Evolutionary conservation across 2,329 filamentous ascomycete species (phyloP), one percentile per base, ranked within the genome.

Genomic region (Trichoderma sp.): DNA sequence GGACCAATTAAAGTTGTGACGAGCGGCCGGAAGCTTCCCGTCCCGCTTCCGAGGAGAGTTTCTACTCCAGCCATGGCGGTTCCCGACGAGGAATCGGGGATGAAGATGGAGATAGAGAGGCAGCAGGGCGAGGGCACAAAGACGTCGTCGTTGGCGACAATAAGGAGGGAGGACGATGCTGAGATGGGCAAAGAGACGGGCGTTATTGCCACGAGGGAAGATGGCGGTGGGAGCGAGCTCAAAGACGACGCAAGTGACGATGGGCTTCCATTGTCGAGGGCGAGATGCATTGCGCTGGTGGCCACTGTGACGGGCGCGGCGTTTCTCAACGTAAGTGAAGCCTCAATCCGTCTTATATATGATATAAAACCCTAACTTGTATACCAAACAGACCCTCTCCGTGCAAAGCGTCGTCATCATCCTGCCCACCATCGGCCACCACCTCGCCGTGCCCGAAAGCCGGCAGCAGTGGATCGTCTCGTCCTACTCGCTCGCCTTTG

Each of bases 391-490:
- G 86, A 88, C 84, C 2, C 79, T 89, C 59, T 86, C 85, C 2
- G 81, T 84, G 3, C 87, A 90, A 74, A 81, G 85, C 2, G 83
- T 87, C 4, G 86, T 90, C 69, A 89, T 90, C 70, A 85, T 89
- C 60, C 75, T 90, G 18, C 88, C 88, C 0, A 85, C 83, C n/a
- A 89, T 90, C 39, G 86, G 87, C 46, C 74, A 79, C 30, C 84
- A 85, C 13, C 80, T 90, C 5, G 70, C 76, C 63, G 87, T 90
- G 24, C 88, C 88, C 0, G 83, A 86, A 49, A 83, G 83, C 30
- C 82, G 88, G 18, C 82, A 87, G 68, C 88, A 90, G 79, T 91
- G 89, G 89, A 83, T 91, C 70, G 81, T 91, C 0, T 91, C 89
- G 0, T 85, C 88, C 0, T 91, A 91, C 74, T 83, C 86, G 4